Evolutionary conservation across 768 basidiomycete genomes (phyloP).

Genomic region (Agaricus subrufescens): DNA sequence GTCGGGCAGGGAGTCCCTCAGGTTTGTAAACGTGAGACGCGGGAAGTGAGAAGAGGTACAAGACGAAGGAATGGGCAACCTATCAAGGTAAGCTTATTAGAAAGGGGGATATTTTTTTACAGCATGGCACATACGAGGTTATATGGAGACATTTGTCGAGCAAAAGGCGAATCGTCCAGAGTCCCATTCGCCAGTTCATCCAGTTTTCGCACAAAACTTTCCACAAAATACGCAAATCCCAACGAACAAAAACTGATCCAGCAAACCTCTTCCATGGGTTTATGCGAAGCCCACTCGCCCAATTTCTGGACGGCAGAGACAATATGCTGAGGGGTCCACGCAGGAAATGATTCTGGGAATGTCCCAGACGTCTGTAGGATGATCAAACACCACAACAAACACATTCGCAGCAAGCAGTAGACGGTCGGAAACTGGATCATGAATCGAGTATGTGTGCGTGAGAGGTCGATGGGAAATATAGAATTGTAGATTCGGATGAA

Average conservation of each 20-base stretch:
- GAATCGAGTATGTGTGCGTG: constrained; percentile 53
- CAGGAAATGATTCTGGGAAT: constrained; percentile 28
- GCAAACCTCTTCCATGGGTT: constrained; percentile 60
- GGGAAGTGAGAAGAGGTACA: constrained; percentile 71
- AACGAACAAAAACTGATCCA: constrained; percentile 72
- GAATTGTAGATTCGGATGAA: constrained; percentile 26
- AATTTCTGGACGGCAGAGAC: constrained; percentile 26
- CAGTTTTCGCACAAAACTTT: constrained; percentile 62
- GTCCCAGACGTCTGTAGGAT: constrained; percentile 51
- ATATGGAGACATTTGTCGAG: constrained; percentile 35
- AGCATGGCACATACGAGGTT: constrained; percentile 50
- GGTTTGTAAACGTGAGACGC: constrained; percentile 46
- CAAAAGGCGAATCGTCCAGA: constrained; percentile 32
- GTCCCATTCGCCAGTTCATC: constrained; percentile 41
- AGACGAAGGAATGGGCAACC: constrained; percentile 75
- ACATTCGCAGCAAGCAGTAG: constrained; percentile 52
- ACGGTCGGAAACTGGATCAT: constrained; percentile 59
- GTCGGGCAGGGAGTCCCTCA: constrained; percentile 49
- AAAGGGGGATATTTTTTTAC: background rate
- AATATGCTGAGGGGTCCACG: constrained; percentile 15
- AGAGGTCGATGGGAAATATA: constrained; percentile 63
- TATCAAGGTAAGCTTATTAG: constrained; percentile 21
- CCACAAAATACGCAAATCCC: constrained; percentile 59
- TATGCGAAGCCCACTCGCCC: constrained; percentile 38
- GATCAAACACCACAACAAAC: constrained; percentile 54